Base-by-base conservation (phyloP, 2,329 filamentous ascomycete species). In the Diaporthe helianthi region DNA sequence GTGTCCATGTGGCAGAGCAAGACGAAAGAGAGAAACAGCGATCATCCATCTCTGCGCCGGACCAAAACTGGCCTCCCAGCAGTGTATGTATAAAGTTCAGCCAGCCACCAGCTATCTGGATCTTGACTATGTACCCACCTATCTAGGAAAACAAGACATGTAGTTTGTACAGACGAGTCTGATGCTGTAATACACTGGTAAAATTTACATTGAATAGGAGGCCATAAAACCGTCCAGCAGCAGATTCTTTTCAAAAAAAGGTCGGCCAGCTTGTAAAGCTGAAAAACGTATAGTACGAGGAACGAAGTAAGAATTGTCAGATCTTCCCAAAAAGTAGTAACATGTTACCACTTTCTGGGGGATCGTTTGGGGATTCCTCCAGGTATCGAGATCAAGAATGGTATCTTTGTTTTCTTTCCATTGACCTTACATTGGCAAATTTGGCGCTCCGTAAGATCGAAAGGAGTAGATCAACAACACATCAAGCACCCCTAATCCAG, bases 61-160 rank as follows among this genome's bases (percentile, higher is more conserved):
- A 74, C 80, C 80, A 82, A 82, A 80, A 81, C 76, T 81, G 78
- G 76, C 72, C 77, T 80, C 78, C 72, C 63, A 74, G 78, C 75
- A 78, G 76, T 77, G 74, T 77, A 76, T 74, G n/a, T n/a, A 47
- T 64, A 10, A 49, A 38, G 12, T 33, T 33, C 36, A 33, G 73
- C 67, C 52, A 46, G 58, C 58, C 58, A 63, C 58, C 44, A 63
- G n/a, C n/a, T n/a, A n/a, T n/a, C n/a, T n/a, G n/a, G 58, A 63
- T 49, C 58, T 58, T n/a, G 55, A 2, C 38, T n/a, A 15, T 38
- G 36, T 38, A 31, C 26, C 19, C 38, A 61, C 24, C 55, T 33
- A 63, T 63, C 41, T 58, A 47, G 69, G n/a, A 71, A 71, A 76
- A 15, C 12, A 76, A 74, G 68, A 75, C 73, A 69, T 76, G 3